phyloP scores from a whole-genome alignment of 352 stramenopile genomes.

The Pythium rishiriense region DNA sequence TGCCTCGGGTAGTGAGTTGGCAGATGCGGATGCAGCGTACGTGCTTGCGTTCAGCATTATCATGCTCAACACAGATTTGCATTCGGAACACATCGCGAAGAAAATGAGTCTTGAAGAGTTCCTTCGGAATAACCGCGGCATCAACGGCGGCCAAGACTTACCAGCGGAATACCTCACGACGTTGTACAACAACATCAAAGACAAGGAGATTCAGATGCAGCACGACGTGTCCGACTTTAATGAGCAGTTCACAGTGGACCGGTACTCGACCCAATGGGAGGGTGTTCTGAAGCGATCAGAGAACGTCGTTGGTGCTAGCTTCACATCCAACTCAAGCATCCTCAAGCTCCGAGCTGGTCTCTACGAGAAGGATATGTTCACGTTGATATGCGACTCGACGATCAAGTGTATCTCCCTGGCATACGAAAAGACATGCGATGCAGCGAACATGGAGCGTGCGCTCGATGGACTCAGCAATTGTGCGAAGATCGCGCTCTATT shows the following conservation, averaged over 20 bases:
- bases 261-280: constrained; percentile 88
- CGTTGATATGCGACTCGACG: constrained; percentile 73
- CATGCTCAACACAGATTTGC: constrained; percentile 99
- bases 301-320: constrained; percentile 86
- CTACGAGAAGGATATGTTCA: constrained; percentile 90
- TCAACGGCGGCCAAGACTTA: constrained; percentile 80
- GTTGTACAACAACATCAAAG: constrained; percentile 80
- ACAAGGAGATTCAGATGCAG: constrained; percentile 90
- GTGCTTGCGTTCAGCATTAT: constrained; percentile 98
- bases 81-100: constrained; percentile 90
- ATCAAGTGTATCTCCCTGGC: constrained; percentile 81
- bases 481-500: constrained; percentile 86
- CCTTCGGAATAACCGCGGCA: constrained; percentile 85
- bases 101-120: constrained; percentile 91
- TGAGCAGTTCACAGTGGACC: constrained; percentile 71
- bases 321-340: constrained; percentile 86
- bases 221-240: constrained; percentile 85
- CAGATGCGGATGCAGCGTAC: constrained; percentile 93
- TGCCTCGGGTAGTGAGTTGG: constrained; percentile 51
- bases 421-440: constrained; percentile 84
- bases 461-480: constrained; percentile 82
- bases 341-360: constrained; percentile 79
- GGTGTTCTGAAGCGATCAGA: constrained; percentile 84
- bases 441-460: constrained; percentile 82
- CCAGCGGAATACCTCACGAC: constrained; percentile 67